A percentile compares a stretch with the other conserved stretches of the same genome.
phyloP scores from a whole-genome alignment of 495 filamentous ascomycete species.

The Bombardia bombarda region DNA sequence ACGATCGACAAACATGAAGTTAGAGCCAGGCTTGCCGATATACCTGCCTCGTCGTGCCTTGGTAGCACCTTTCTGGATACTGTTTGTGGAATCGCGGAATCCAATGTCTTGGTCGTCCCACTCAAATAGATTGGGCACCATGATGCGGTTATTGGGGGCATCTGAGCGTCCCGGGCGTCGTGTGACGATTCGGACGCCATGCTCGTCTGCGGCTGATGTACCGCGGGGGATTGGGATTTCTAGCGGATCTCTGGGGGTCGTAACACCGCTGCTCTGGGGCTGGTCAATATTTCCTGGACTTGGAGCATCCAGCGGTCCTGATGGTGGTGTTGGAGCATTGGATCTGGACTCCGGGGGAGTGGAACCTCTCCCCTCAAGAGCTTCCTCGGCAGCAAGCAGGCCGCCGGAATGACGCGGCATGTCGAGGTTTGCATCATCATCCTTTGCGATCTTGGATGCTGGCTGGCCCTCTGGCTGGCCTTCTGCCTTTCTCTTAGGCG shows the following conservation, averaged over 20 bases:
- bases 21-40: constrained; percentile 31
- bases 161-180: constrained; percentile 20
- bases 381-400: constrained; percentile 33
- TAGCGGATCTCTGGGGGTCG: constrained; percentile 11
- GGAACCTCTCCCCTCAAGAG: constrained; percentile 22
- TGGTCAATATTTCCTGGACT: constrained; percentile 9
- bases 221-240: constrained; percentile 31
- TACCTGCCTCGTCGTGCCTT: constrained; percentile 31
- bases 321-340: constrained; percentile 27
- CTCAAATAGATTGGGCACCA: constrained; percentile 29
- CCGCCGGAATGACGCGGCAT: constrained; percentile 31
- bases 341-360: constrained; percentile 26
- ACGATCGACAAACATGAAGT: constrained; percentile 34
- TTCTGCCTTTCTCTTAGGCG: constrained; percentile 31
- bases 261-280: constrained; percentile 10
- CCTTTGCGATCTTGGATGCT: constrained; percentile 26
- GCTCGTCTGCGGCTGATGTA: constrained; percentile 30
- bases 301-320: constrained; percentile 16
- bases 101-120: constrained; percentile 38
- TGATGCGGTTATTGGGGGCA: constrained; percentile 34
- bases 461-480: constrained; percentile 33
- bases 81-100: constrained; percentile 43
- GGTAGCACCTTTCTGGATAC: constrained; percentile 30
- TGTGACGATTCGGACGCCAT: constrained; percentile 30
- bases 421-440: constrained; percentile 14